Evolutionary conservation across 495 filamentous ascomycete species (phyloP), one percentile per base, ranked within the genome.

Genomic region (Podospora tetraspora): DNA sequence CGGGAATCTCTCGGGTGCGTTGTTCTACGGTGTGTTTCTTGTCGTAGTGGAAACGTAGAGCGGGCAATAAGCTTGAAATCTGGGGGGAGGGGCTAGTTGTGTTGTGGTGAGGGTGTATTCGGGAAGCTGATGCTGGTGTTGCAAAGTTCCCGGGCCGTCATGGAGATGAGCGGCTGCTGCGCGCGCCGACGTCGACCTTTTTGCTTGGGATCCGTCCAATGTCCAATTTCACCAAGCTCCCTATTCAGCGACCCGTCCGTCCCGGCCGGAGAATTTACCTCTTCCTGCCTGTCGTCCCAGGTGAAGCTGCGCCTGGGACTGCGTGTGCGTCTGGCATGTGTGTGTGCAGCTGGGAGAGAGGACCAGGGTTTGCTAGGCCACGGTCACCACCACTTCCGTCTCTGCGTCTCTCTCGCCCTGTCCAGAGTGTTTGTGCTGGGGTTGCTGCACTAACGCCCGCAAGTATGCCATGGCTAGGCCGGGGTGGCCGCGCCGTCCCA

Each of bases 401-500:
- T 52, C 25, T 29, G 25, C 56, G 21, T 60, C 58, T 66, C 27
- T 34, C 58, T 60, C 34, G 65, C 58, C 62, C 22, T 57, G 37
- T 11, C 12, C 37, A 52, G 8, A 25, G 56, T 43, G 22, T 23
- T 23, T 61, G 69, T 59, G 16, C 43, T 43, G 62, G 59, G 59
- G 6, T 5, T 13, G 27, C 63, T 57, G 58, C 68, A 62, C 59
- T 52, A 52, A 52, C 43, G 43, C 43, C 43, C 43, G 43, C 43
- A 52, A 52, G 43, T 68, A 69, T 70, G 74, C 71, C 62, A 67
- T 72, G 62, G 62, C 70, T 64, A 69, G 68, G 73, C 71, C 69
- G 69, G 71, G 59, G 64, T 66, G 24, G 37, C 62, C 60, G 69
- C 29, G 69, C 29, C 70, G 61, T 62, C 62, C 64, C 72, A 68